Conservation (phyloP, 306 rosid genomes). For the Quercus agrifolia region DNA sequence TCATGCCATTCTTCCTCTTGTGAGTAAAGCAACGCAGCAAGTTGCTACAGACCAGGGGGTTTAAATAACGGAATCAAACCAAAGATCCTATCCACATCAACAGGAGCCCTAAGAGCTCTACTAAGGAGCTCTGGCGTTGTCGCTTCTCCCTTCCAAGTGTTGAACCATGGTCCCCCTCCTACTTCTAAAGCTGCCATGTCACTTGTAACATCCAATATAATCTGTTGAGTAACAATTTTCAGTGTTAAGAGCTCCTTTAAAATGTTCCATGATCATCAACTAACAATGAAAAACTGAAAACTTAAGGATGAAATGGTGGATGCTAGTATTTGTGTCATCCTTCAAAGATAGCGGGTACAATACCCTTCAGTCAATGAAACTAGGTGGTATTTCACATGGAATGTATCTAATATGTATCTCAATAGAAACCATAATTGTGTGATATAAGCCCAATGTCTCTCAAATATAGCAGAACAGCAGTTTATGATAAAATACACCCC, state of each 20-base stretch:
- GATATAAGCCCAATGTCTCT: not conserved
- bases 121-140: constrained; percentile 40
- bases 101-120: constrained; percentile 49
- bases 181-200: constrained; percentile 86
- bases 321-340: not conserved
- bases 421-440: not conserved
- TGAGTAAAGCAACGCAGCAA: not conserved
- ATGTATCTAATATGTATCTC: not conserved
- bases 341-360: not conserved
- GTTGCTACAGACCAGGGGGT: constrained; percentile 80
- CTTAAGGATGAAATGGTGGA: not conserved
- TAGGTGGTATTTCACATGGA: not conserved
- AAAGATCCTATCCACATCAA: constrained; percentile 52
- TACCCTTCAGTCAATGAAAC: not conserved
- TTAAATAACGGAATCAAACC: constrained; percentile 53
- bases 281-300: not conserved
- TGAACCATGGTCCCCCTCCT: constrained; percentile 98
- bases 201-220: constrained; percentile 69
- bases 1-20: not conserved
- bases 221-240: constrained; percentile 39
- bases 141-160: constrained; percentile 76
- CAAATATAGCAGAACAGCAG: not conserved
- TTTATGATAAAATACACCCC: too few species aligned
- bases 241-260: not conserved
- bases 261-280: not conserved